phyloP scores from a whole-genome alignment of 371 early-diverging fungal genomes.

The Coemansia sp. region DNA sequence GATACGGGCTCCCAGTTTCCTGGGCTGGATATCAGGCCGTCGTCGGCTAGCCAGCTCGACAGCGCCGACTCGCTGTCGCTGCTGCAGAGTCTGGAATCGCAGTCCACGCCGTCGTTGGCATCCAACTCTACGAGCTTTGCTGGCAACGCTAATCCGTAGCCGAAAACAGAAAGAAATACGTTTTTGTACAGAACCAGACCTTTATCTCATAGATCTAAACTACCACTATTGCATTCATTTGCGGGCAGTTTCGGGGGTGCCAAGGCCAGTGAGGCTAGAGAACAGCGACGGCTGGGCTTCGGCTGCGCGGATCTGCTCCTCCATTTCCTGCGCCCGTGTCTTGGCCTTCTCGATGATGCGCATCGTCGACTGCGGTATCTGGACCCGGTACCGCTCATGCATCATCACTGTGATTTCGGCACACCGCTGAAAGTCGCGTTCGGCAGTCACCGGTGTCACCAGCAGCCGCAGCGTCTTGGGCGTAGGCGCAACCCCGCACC shows the following conservation, averaged over 20 bases:
- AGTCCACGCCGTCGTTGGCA: no score
- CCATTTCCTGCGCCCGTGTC: conserved; percentile 11
- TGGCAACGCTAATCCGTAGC: no score
- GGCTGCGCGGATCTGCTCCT: conserved; percentile 14
- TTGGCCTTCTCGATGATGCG: conserved; percentile 11
- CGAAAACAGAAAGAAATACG: no score
- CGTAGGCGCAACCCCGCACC: conserved; percentile 41
- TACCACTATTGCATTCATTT: no score
- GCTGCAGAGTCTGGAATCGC: no score
- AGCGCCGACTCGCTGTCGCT: no score
- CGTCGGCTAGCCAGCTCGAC: not conserved
- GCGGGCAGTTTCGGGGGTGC: no score
- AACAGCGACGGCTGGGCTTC: conserved; percentile 10
- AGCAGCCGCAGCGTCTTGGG: conserved; percentile 46
- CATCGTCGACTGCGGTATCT: not conserved
- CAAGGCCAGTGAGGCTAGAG: not conserved
- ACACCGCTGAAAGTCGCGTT: conserved; percentile 34
- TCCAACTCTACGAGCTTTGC: no score
- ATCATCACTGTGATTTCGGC: conserved; percentile 21
- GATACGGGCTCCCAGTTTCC: not conserved
- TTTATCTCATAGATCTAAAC: no score
- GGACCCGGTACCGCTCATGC: conserved; percentile 1
- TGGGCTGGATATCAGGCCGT: not conserved
- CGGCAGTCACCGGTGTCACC: conserved; percentile 27
- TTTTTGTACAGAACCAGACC: no score